phyloP scores from a whole-genome alignment of 495 filamentous ascomycete genomes.

The Penicillium turbatum region DNA sequence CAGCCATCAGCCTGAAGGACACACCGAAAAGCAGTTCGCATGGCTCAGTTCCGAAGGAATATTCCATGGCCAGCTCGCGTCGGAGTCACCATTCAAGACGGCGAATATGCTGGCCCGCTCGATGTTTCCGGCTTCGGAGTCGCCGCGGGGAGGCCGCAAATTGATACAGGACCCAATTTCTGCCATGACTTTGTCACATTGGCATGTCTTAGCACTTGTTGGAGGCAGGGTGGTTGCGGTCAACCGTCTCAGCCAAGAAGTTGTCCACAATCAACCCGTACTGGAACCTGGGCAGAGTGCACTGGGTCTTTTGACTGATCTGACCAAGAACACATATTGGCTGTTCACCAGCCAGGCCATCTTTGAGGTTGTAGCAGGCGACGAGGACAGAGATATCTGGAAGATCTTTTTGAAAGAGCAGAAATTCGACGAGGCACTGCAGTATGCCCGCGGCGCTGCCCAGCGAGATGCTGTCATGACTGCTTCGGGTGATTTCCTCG shows the following conservation, averaged over 20 bases:
- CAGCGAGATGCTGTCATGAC: constrained; percentile 88
- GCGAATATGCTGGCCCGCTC: constrained; percentile 71
- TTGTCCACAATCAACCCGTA: constrained; percentile 81
- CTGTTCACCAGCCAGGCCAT: constrained; percentile 86
- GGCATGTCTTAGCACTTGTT: constrained; percentile 84
- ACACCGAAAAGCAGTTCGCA: constrained; percentile 70
- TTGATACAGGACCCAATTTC: constrained; percentile 65
- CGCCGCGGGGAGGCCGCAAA: constrained; percentile 57
- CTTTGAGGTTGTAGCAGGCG: constrained; percentile 83
- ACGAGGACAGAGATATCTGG: constrained; percentile 94
- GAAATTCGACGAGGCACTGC: constrained; percentile 80
- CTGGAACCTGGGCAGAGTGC: constrained; percentile 75
- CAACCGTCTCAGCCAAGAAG: constrained; percentile 76
- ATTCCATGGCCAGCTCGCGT: constrained; percentile 70
- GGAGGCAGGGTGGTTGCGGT: constrained; percentile 76
- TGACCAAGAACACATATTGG: constrained; percentile 94
- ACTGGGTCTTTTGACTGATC: constrained; percentile 77
- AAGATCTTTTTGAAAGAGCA: constrained; percentile 80
- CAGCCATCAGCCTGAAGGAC: constrained; percentile 36
- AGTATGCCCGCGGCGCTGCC: constrained; percentile 64
- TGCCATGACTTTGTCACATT: constrained; percentile 83
- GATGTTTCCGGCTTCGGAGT: constrained; percentile 63
- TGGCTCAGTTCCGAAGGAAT: constrained; percentile 88
- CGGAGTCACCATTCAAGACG: constrained; percentile 56
- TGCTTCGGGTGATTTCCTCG: constrained; percentile 82